Base-by-base conservation (phyloP, 1,284 basidiomycete species). In the Ceratobasidium sp. region DNA sequence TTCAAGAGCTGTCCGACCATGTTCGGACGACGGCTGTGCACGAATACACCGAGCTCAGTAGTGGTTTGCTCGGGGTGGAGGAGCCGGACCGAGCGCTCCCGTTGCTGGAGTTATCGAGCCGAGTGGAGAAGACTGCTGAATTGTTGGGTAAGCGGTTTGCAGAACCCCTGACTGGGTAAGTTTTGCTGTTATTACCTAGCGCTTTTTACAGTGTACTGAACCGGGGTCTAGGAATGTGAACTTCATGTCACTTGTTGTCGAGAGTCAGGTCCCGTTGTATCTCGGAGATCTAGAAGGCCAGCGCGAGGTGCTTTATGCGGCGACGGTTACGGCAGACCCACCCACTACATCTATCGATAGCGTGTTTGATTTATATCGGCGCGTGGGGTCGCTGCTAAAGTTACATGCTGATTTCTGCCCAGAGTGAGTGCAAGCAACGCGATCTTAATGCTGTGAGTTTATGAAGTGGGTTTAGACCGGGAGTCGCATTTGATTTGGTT, bases 61-160 rank as follows among this genome's bases (percentile, higher is more conserved):
- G 78, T 4, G 66, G 87, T 5, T 84, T 89, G 57, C 89, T 90
- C 15, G 90, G 92, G 2, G 90, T 93, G 22, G 69, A 73, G 22
- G 69, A 73, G n/a, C 69, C 69, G 27, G 95, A 95, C 80, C 86
- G 90, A 65, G 92, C 95, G 0, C 84, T 95, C 48, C 93, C 93
- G 0, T 84, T 96, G 36, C 84, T 97, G 60, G 84, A 93, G 33
- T 89, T 98, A 87, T 93, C 94, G 6, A 91, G 93, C 64, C 97
- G 97, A 85, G 85, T 99, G 11, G 95, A 98, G 84, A 97, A 94
- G 81, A 85, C 87, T 41, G 90, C 93, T 11, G 96, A 97, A 82
- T 83, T 87, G 41, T 85, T 96, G 44, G 93, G 96, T 82, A 95
- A 94, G 82, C 87, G 91, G 77, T 98, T 97, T 83, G 89, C 91